A percentile compares a stretch with the other conserved stretches of the same genome.
Conservation (phyloP, 495 filamentous ascomycete genomes). For the Aeminium ludgeri region DNA sequence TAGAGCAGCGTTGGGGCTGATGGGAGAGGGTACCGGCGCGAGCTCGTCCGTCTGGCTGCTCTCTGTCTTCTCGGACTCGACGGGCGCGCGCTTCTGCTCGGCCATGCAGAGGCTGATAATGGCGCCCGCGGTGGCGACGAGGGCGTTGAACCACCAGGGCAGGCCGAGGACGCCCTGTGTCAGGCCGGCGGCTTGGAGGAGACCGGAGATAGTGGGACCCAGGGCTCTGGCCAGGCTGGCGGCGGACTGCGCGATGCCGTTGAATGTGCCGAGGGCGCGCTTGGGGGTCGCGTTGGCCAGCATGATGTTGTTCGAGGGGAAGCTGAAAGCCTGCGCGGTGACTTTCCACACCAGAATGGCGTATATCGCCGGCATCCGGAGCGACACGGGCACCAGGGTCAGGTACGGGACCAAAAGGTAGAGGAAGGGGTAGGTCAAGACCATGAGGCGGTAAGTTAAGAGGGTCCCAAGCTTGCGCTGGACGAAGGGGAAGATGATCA, state of each 20-base stretch:
- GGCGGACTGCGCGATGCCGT: conserved; percentile 78
- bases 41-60: neutral
- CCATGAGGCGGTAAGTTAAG: conserved; percentile 60
- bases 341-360: conserved; percentile 71
- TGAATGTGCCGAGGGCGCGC: conserved; percentile 72
- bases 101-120: conserved; percentile 30
- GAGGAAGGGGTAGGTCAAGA: conserved; percentile 69
- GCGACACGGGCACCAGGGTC: conserved; percentile 53
- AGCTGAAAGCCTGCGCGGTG: conserved; percentile 67
- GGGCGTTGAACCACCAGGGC: conserved; percentile 76
- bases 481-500: conserved; percentile 65
- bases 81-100: conserved; percentile 14
- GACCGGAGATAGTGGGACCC: conserved; percentile 73
- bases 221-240: conserved; percentile 76
- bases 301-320: conserved; percentile 71
- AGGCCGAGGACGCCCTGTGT: conserved; percentile 65
- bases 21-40: neutral
- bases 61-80: conserved; percentile 6
- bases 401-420: conserved; percentile 83
- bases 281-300: conserved; percentile 68
- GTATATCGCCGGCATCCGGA: conserved; percentile 59
- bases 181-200: conserved; percentile 67
- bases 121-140: conserved; percentile 63
- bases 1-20: conserved; percentile 11
- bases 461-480: conserved; percentile 56